Base-by-base conservation (phyloP, 2,329 filamentous ascomycete genomes). In the Colletotrichum sp. region DNA sequence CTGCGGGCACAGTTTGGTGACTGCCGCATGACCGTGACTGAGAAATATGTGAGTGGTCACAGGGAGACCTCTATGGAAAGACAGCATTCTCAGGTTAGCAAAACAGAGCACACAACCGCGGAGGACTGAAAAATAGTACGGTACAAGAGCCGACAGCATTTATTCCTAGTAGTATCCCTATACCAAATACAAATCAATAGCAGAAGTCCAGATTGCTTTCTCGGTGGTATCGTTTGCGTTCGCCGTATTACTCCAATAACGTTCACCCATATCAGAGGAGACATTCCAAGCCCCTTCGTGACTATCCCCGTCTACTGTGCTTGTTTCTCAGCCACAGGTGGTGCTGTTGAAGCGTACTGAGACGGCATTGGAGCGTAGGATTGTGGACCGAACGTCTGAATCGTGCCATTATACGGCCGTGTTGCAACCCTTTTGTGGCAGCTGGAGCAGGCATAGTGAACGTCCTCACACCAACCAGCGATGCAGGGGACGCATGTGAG, bases 381-480 rank as follows among this genome's bases (percentile, higher is more conserved):
- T 18, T 75, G 77, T 26, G 82, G 81, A 1, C 72, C 79, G 28
- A 78, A 77, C 15, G 82, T 72, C 28, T 80, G 72, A 3, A 83
- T 63, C 2, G 68, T 66, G 1, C 79, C 78, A 21, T 79, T 78
- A 44, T 81, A 73, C 4, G 70, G 66, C 30, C 79, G 71, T 63
- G 24, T 77, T 13, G 83, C 83, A 6, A 85, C 79, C 74, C 79
- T 78, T 67, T 81, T 81, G 39, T 79, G 77, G 80, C 83, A 85
- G 24, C 71, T 44, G 9, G 78, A 77, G 79, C 83, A 85, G 60
- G 71, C 79, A 77, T 80, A 83, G 71, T 82, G 69, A 9, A 75
- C 79, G 44, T 82, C 78, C 77, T 84, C 82, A 69, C 82, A 84
- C 83, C 82, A 84, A 21, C 79, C 77, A 8, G 81, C 81, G 5